Conservation (phyloP, 208 protist species). For the Trypanosoma grayi region DNA sequence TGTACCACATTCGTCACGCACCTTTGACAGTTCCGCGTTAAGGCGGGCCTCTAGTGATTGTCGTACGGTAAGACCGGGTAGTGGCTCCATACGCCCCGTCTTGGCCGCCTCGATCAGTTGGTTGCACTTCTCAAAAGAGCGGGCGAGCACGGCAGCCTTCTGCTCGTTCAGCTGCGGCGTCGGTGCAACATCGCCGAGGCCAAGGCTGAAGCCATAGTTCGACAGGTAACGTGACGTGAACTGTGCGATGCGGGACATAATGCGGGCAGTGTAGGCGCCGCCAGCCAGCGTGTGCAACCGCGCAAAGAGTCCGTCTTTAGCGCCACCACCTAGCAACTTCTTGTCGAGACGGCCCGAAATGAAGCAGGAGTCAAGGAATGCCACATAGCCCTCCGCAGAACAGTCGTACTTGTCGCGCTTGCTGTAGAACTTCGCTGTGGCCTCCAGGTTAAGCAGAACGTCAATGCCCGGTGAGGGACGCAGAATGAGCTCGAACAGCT, state of each 20-base stretch:
- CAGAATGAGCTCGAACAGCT: slow-evolving; percentile 96
- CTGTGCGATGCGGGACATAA: slow-evolving; percentile 96
- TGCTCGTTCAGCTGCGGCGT: slow-evolving; percentile 72
- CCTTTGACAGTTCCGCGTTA: slow-evolving; percentile 95
- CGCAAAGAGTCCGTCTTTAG: slow-evolving; percentile 96
- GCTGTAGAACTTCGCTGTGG: slow-evolving; percentile 90
- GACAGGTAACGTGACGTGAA: slow-evolving; percentile 92
- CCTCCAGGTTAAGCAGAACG: slow-evolving; percentile 91
- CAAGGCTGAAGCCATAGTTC: slow-evolving; percentile 99
- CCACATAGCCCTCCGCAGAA: slow-evolving; percentile 92
- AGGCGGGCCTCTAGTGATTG: slow-evolving; percentile 95
- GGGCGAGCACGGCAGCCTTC: slow-evolving; percentile 93
- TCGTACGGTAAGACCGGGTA: slow-evolving; percentile 94
- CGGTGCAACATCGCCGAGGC: slow-evolving; percentile 97
- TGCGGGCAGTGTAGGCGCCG: slow-evolving; percentile 76
- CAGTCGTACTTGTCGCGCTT: slow-evolving; percentile 58
- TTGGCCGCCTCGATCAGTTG: slow-evolving; percentile 93
- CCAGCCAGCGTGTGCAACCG: slow-evolving; percentile 90
- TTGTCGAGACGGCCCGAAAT: slow-evolving; percentile 98
- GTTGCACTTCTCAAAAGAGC: slow-evolving; percentile 92
- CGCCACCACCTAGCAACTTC: slow-evolving; percentile 92
- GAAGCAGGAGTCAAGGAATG: slow-evolving; percentile 92
- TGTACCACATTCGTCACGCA: slow-evolving; percentile 97
- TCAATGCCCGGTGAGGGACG: slow-evolving; percentile 46
- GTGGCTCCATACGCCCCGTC: slow-evolving; percentile 86